Evolutionary conservation across 192 early-diverging fungal genomes (phyloP), one percentile per base, ranked within the genome.

Genomic region (Coemansia sp.): DNA sequence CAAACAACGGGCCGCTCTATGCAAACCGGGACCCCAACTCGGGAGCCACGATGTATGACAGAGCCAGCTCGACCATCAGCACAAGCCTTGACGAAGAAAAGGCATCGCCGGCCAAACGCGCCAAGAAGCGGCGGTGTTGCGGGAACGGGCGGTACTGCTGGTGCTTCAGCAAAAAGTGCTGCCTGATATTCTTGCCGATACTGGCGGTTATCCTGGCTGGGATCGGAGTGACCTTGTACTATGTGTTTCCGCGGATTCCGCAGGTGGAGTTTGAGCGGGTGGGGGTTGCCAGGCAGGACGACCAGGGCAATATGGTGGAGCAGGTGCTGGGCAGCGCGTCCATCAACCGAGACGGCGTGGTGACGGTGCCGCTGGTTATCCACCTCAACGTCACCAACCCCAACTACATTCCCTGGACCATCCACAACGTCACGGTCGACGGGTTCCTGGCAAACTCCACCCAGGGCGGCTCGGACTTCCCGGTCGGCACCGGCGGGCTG

Each of bases 361-460:
- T 79, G 16, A 70, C 74, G 0, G 63, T 81, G 36, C 80, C 80
- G 48, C 68, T 81, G 41, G 56, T 78, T 6, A 74, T 81, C 55
- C 68, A 74, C 37, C 61, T 81, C 35, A 68, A 68, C 28, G 71
- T 78, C 9, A 74, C 68, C 33, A 81, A 81, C 59, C 80, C 80
- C 16, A 81, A 81, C 64, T 78, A 51, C 44, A 81, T 81, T 41
- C 71, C 74, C 0, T 81, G 80, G 80, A 81, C 74, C 6, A 70
- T 81, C 58, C 67, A 71, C 50, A 81, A 81, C 45, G 71, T 81
- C 37, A 81, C 80, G 0, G 70, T 78, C 6, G 57, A 59, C 14
- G 80, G 80, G 37, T 66, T 58, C 46, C 38, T 81, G 52, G 46
- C 49, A 11, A 64, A 63, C 48, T 43, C 59, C 1, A 64, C 58